Evolutionary conservation across 2,329 filamentous ascomycete genomes (phyloP).

Genomic region (Ophiostoma fasciatum): DNA sequence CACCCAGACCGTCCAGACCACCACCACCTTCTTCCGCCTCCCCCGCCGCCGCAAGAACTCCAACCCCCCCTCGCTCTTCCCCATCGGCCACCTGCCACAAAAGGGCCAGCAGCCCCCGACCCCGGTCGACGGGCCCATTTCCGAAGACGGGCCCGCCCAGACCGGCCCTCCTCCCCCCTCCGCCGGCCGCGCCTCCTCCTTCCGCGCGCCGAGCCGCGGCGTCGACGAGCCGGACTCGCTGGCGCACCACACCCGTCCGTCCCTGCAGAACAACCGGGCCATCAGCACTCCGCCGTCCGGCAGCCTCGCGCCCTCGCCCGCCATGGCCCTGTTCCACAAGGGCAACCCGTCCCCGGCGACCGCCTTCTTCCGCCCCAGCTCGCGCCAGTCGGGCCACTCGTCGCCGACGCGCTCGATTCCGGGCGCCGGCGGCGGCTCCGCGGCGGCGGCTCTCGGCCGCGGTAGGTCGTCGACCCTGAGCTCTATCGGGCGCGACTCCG

Average conservation of each 20-base stretch:
- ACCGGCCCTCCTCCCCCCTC: not conserved
- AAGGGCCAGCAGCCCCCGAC: conserved; percentile 22
- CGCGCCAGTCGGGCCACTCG: conserved; percentile 47
- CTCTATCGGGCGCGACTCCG: conserved; percentile 59
- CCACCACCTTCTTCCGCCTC: conserved; percentile 67
- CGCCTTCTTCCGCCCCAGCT: conserved; percentile 33
- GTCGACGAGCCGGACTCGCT: conserved; percentile 3
- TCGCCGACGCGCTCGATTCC: conserved; percentile 35
- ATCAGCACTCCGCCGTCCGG: conserved; percentile 18
- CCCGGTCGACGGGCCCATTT: conserved; percentile 4
- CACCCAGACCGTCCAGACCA: conserved; percentile 41
- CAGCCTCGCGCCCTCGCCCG: conserved; percentile 19
- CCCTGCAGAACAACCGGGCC: too few relatives aligned
- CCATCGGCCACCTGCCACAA: conserved; percentile 62
- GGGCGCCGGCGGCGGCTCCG: too few relatives aligned
- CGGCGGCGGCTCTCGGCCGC: too few relatives aligned
- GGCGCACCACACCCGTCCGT: too few relatives aligned
- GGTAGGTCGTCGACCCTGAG: conserved; percentile 83
- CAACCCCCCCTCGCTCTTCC: conserved; percentile 61
- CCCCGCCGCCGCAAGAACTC: conserved; percentile 44
- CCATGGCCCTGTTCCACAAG: conserved; percentile 18
- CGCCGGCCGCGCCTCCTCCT: too few relatives aligned
- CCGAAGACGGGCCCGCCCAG: conserved; percentile 1
- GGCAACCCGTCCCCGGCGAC: conserved; percentile 30
- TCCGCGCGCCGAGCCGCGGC: conserved; percentile 4